Evolutionary conservation across 129 eudicot species (phyloP).

Genomic region (Rutidosis leptorrhynchoides): DNA sequence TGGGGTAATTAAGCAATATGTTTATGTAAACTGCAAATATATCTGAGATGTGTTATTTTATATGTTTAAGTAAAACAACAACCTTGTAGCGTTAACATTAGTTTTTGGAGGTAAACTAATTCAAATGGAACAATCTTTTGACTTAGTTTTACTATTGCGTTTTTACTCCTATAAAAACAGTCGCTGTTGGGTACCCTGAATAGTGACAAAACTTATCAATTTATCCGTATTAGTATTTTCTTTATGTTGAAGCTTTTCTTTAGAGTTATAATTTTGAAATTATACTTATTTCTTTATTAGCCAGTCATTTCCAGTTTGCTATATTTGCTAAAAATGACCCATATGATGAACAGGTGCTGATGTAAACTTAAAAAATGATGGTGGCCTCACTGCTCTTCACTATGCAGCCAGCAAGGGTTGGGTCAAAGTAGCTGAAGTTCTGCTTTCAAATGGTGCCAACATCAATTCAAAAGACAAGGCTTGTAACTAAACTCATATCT

Average conservation of each 20-base stretch:
- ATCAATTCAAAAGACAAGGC: constrained; percentile 82
- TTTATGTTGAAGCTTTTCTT: background rate
- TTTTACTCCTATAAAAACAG: no score
- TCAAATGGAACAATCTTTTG: constrained; percentile 1
- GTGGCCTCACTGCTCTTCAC: constrained; percentile 96
- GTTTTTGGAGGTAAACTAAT: background rate
- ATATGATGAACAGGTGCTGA: constrained; percentile 67
- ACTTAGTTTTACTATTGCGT: background rate
- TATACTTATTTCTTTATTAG: background rate
- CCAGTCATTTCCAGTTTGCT: constrained; percentile 1
- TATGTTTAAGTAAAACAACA: background rate
- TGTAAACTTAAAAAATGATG: constrained; percentile 74
- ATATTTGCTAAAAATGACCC: constrained; percentile 9
- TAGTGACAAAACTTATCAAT: no score
- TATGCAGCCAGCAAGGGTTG: constrained; percentile 98
- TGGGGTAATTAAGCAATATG: background rate
- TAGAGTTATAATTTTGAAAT: background rate
- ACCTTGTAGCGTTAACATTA: background rate
- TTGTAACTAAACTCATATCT: constrained; percentile 16
- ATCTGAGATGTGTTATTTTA: background rate
- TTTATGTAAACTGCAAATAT: no score
- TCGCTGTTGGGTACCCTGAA: no score
- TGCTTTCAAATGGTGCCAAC: constrained; percentile 77
- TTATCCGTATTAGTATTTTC: no score
- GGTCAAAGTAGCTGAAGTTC: constrained; percentile 66